Conservation (phyloP, 2,329 filamentous ascomycete species). For the Sporothrix pallida region DNA sequence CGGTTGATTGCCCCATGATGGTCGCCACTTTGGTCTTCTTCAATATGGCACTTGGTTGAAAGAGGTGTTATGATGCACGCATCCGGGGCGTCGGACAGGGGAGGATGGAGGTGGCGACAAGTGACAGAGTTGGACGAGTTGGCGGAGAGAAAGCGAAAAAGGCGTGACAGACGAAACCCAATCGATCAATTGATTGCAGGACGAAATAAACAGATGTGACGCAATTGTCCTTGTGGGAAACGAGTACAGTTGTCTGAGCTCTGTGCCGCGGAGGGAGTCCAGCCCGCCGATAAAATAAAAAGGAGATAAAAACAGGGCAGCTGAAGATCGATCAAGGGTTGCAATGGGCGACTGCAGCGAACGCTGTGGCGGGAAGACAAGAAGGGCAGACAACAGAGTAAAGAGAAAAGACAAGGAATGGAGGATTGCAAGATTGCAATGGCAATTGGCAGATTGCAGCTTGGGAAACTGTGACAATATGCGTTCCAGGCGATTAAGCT, state of each 20-base stretch:
- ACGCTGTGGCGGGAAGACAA: not conserved
- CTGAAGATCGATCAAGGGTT: not conserved
- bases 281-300: not conserved
- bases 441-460: not conserved
- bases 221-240: constrained; percentile 6
- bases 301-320: not conserved
- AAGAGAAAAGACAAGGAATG: constrained; percentile 12
- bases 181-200: constrained; percentile 6
- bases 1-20: constrained; percentile 35
- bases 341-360: constrained; percentile 10
- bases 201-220: constrained; percentile 1
- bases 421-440: not conserved
- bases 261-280: not conserved
- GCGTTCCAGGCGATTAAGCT: constrained; percentile 21
- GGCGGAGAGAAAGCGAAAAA: not conserved
- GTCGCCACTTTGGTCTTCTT: constrained; percentile 10
- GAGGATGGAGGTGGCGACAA: not conserved
- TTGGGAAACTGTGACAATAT: not conserved
- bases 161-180: not conserved
- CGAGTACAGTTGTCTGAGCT: not conserved
- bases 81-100: constrained; percentile 5
- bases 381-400: not conserved
- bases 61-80: not conserved
- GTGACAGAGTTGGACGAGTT: not conserved
- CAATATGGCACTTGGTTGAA: not conserved